These are phyloP conservation scores for Mycena galericulata DNA, from an alignment of 768 basidiomycete species.

Conservation along the genomic window DNA sequence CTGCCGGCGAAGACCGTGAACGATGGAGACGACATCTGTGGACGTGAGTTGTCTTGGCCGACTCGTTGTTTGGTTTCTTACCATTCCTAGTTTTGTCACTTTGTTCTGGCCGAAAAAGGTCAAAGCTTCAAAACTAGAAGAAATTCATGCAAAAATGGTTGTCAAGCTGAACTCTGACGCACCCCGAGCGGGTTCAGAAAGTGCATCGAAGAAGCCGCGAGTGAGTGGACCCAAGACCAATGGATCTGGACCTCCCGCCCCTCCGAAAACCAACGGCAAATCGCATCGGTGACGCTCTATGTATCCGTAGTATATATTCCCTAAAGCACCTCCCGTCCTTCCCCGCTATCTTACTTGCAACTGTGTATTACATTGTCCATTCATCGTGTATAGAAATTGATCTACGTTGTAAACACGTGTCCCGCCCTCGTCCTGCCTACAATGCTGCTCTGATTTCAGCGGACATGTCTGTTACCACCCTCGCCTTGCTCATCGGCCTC, in stretches of 20 bases:
- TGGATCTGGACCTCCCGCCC: conserved; percentile 11
- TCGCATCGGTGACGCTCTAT: conserved; percentile 60
- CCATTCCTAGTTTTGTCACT: conserved; percentile 80
- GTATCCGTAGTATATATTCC: conserved; percentile 27
- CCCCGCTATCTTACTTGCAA: conserved; percentile 32
- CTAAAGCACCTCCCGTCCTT: conserved; percentile 18
- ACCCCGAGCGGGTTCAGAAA: conserved; percentile 69
- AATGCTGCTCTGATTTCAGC: neutral
- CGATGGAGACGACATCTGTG: conserved; percentile 96
- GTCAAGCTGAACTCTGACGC: conserved; percentile 77
- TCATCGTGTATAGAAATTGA: conserved; percentile 34
- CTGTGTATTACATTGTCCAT: conserved; percentile 26
- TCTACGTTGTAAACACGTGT: conserved; percentile 26
- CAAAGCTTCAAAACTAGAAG: conserved; percentile 91
- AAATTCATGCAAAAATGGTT: conserved; percentile 97
- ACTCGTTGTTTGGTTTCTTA: conserved; percentile 5
- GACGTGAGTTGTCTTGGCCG: conserved; percentile 74
- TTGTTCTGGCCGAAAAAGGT: conserved; percentile 99
- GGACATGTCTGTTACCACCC: conserved; percentile 22
- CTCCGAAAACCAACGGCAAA: conserved; percentile 56
- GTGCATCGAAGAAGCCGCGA: conserved; percentile 70
- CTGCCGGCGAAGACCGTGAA: conserved; percentile 84
- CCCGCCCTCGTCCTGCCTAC: neutral
- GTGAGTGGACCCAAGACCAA: conserved; percentile 48
- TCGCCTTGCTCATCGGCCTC: conserved; percentile 77